Conservation (phyloP, 1,284 basidiomycete species). For the Tranzscheliella williamsii region DNA sequence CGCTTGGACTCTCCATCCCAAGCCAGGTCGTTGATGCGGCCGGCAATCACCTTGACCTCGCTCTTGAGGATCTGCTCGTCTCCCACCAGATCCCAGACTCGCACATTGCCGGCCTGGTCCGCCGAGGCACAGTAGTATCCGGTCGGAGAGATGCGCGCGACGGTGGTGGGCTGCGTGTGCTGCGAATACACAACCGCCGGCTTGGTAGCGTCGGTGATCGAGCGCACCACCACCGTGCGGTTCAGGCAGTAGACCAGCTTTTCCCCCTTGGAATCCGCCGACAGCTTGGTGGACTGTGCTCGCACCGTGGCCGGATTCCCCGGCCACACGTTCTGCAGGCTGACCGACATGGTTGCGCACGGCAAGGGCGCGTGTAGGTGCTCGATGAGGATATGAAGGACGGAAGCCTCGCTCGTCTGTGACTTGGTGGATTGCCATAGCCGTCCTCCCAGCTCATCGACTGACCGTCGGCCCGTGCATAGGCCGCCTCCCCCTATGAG, state of each 20-base stretch:
- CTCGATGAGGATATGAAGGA: background rate
- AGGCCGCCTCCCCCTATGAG: too few species aligned
- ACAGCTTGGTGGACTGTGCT: constrained; percentile 78
- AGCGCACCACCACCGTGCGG: constrained; percentile 68
- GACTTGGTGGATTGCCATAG: too few species aligned
- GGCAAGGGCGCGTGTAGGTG: background rate
- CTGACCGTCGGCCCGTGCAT: too few species aligned
- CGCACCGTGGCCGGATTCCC: constrained; percentile 62
- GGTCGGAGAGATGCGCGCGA: constrained; percentile 87
- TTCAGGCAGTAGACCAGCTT: constrained; percentile 80
- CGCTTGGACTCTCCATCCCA: constrained; percentile 94
- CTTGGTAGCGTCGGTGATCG: constrained; percentile 63
- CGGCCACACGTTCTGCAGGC: constrained; percentile 19
- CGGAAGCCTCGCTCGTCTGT: too few species aligned
- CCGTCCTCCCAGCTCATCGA: too few species aligned
- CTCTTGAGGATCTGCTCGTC: constrained; percentile 82
- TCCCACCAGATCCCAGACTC: constrained; percentile 90
- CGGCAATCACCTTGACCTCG: constrained; percentile 72
- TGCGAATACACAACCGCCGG: constrained; percentile 69
- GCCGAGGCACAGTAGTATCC: constrained; percentile 90
- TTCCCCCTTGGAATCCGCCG: constrained; percentile 72
- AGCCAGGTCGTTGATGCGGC: constrained; percentile 85
- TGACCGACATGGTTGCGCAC: constrained; percentile 28
- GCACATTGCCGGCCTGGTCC: constrained; percentile 63
- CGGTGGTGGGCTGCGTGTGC: constrained; percentile 81